Conservation (phyloP, 2,329 filamentous ascomycete species). For the Thielaviopsis musarum region DNA sequence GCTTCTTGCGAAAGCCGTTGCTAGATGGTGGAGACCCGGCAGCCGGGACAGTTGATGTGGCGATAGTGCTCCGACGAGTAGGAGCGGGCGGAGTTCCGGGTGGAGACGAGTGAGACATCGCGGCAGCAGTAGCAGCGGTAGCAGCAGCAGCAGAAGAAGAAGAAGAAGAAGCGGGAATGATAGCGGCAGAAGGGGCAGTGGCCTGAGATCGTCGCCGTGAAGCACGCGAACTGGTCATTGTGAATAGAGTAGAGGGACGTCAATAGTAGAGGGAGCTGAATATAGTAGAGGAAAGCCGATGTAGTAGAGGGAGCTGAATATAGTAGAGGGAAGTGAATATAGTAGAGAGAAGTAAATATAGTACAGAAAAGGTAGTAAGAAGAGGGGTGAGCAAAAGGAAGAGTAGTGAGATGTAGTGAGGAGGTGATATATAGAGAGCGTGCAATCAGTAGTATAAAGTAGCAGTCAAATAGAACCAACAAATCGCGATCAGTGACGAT, state of each 20-base stretch:
- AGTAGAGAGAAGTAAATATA: constrained; percentile 7
- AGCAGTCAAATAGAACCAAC: no score
- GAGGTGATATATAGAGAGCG: no score
- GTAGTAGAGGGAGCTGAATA: no score
- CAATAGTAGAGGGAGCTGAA: constrained; percentile 3
- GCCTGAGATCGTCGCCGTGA: constrained; percentile 1
- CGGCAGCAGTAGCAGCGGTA: neutral
- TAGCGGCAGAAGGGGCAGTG: neutral
- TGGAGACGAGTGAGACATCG: neutral
- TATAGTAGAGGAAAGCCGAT: neutral
- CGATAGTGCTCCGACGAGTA: neutral
- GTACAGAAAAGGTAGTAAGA: neutral
- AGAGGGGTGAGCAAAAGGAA: neutral
- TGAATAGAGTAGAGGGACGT: neutral
- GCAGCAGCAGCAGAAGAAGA: neutral
- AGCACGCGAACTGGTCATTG: neutral
- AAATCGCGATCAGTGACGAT: no score
- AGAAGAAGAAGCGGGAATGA: neutral
- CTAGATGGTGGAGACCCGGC: neutral
- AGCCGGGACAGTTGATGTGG: neutral
- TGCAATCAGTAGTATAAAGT: no score
- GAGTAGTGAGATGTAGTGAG: neutral
- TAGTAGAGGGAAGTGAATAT: no score
- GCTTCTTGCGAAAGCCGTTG: neutral
- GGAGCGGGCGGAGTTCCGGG: neutral